phyloP scores from a whole-genome alignment of 352 stramenopile genomes.

The Pythium plurisporium region DNA sequence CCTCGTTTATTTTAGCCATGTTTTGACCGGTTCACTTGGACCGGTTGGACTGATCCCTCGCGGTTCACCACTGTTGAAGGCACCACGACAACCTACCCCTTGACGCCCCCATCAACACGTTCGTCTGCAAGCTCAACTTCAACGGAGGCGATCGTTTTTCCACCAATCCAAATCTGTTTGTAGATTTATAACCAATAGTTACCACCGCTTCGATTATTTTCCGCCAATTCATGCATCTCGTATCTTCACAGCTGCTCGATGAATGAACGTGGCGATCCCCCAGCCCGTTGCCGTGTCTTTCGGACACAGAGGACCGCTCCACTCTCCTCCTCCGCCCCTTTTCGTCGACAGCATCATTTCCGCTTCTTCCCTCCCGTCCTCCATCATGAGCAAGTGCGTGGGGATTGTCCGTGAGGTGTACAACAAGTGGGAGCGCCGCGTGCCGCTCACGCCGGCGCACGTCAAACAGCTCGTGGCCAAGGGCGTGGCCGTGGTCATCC shows the following conservation, averaged over 20 bases:
- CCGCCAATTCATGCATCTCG: background rate
- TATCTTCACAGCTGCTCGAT: background rate
- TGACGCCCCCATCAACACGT: background rate
- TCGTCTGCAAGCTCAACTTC: conserved; percentile 16
- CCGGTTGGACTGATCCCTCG: background rate
- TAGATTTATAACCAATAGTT: conserved; percentile 6
- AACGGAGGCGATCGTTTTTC: conserved; percentile 5
- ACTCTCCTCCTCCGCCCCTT: background rate
- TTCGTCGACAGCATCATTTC: background rate
- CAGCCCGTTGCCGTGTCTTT: conserved; percentile 1
- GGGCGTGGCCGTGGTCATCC: conserved; percentile 90
- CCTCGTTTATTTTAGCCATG: background rate
- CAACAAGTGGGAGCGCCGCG: conserved; percentile 94
- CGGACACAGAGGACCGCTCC: background rate
- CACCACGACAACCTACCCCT: background rate
- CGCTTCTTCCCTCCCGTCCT: background rate
- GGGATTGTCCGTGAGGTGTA: conserved; percentile 94
- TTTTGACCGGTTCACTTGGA: background rate
- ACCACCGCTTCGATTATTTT: background rate
- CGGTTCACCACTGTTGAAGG: background rate
- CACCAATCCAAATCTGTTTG: background rate
- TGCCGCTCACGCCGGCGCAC: conserved; percentile 88
- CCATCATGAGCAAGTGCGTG: conserved; percentile 49
- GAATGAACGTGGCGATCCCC: conserved; percentile 1
- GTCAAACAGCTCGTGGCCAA: conserved; percentile 76